Conservation (phyloP, 2,329 filamentous ascomycete species). For the Calonectria pseudoreteaudii region DNA sequence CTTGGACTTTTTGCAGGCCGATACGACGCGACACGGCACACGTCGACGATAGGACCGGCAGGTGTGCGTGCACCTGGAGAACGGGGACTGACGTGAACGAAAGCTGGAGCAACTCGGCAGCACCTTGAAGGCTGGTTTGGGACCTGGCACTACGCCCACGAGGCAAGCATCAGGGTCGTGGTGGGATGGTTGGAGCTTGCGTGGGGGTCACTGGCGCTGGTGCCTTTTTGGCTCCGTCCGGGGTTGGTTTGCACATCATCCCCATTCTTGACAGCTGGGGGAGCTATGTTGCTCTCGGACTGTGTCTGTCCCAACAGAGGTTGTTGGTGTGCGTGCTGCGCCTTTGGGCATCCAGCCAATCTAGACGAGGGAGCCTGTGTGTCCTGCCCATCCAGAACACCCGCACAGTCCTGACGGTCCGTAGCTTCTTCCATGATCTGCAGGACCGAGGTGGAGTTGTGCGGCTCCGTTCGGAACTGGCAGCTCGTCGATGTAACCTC, state of each 20-base stretch:
- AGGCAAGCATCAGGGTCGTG: constrained; percentile 11
- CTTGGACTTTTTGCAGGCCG: constrained; percentile 3
- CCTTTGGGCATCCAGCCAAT: constrained; percentile 14
- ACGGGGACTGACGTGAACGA: neutral
- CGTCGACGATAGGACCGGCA: constrained; percentile 14
- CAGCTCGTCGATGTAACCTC: constrained; percentile 19
- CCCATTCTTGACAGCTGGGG: constrained; percentile 12
- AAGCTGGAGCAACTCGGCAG: neutral
- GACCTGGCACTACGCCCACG: neutral
- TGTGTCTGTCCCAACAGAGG: neutral
- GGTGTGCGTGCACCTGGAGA: neutral
- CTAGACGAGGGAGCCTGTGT: constrained; percentile 6
- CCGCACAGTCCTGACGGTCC: constrained; percentile 5
- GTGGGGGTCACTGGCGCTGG: constrained; percentile 16
- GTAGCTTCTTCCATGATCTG: constrained; percentile 22
- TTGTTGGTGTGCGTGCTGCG: neutral
- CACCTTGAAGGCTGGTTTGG: neutral
- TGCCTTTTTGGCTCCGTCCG: constrained; percentile 7
- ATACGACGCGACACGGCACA: constrained; percentile 12
- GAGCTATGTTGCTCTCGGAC: neutral
- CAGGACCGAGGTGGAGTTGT: constrained; percentile 20
- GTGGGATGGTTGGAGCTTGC: constrained; percentile 17
- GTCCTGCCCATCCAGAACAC: neutral
- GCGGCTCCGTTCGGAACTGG: constrained; percentile 26
- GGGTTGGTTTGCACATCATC: constrained; percentile 15